Percentiles rank a stretch among this genome's conserved stretches.
Conservation (phyloP, 192 early-diverging fungal species). For the Coemansia sp. region DNA sequence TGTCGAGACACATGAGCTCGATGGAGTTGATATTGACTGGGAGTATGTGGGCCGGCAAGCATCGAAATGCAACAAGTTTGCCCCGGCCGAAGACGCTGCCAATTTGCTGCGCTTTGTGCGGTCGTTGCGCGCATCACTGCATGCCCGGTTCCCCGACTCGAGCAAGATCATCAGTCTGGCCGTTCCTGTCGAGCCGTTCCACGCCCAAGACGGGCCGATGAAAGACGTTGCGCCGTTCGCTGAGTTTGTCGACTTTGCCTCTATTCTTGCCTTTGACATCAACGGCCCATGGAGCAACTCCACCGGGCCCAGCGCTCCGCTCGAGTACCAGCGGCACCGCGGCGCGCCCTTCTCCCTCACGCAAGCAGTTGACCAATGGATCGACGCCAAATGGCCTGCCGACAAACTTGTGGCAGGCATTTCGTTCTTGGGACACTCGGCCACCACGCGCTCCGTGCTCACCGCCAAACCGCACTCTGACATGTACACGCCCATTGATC, state of each 20-base stretch:
- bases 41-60: slow-evolving; percentile 62
- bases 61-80: slow-evolving; percentile 59
- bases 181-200: slow-evolving; percentile 61
- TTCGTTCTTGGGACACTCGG: slow-evolving; percentile 61
- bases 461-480: slow-evolving; percentile 35
- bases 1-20: slow-evolving; percentile 57
- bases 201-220: slow-evolving; percentile 52
- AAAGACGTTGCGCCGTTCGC: slow-evolving; percentile 60
- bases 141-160: slow-evolving; percentile 26
- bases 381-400: slow-evolving; percentile 60
- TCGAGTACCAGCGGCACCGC: slow-evolving; percentile 35
- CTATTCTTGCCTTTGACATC: slow-evolving; percentile 69
- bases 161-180: slow-evolving; percentile 66
- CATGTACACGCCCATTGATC: slow-evolving; percentile 46
- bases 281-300: slow-evolving; percentile 60
- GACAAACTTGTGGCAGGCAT: slow-evolving; percentile 64
- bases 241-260: slow-evolving; percentile 64
- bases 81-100: slow-evolving; percentile 36
- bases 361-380: slow-evolving; percentile 56
- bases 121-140: slow-evolving; percentile 42
- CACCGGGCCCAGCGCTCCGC: slow-evolving; percentile 66
- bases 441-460: slow-evolving; percentile 48
- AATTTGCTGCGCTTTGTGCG: slow-evolving; percentile 44
- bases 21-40: slow-evolving; percentile 68
- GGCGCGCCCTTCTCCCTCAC: slow-evolving; percentile 48